Conservation (phyloP, 257 asterid species). For the Scutellaria galericulata region DNA sequence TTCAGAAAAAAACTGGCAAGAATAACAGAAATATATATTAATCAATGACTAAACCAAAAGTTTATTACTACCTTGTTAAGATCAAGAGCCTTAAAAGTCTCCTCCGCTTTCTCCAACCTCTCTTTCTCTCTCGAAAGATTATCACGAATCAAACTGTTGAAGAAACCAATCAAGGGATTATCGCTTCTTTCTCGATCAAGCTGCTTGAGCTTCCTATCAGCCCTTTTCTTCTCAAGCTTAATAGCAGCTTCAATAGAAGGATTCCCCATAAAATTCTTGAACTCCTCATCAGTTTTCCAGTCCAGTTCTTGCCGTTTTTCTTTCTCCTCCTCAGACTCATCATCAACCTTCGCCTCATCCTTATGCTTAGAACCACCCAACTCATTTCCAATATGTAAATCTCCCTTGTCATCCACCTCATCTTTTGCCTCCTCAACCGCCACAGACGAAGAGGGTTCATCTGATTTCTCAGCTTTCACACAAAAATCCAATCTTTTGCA, state of each 20-base stretch:
- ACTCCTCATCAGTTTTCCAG: slow-evolving; percentile 88
- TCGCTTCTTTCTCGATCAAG: slow-evolving; percentile 70
- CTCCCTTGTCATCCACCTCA: slow-evolving; percentile 40
- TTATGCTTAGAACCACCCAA: slow-evolving; percentile 30
- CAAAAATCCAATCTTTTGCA: slow-evolving; percentile 52
- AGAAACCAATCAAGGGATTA: slow-evolving; percentile 62
- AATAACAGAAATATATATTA: background rate
- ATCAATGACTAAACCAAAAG: background rate
- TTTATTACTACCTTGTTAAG: slow-evolving; percentile 70
- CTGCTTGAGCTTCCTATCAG: slow-evolving; percentile 83
- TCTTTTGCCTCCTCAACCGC: slow-evolving; percentile 53
- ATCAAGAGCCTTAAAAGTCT: slow-evolving; percentile 88
- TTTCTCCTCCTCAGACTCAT: slow-evolving; percentile 45
- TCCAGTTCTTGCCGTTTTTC: slow-evolving; percentile 80
- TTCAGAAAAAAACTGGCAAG: background rate
- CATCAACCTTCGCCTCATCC: slow-evolving; percentile 29
- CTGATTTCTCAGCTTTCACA: slow-evolving; percentile 57
- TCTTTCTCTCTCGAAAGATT: slow-evolving; percentile 72
- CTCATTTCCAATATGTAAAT: slow-evolving; percentile 36
- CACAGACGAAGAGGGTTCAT: slow-evolving; percentile 55
- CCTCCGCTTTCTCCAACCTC: slow-evolving; percentile 81
- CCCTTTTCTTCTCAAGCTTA: slow-evolving; percentile 91
- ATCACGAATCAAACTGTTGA: slow-evolving; percentile 63
- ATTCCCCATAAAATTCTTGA: slow-evolving; percentile 94
- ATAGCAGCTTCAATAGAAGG: slow-evolving; percentile 97